Evolutionary conservation across 208 protist genomes (phyloP), one percentile per base, ranked within the genome.

Genomic region (Leishmania martiniquensis): DNA sequence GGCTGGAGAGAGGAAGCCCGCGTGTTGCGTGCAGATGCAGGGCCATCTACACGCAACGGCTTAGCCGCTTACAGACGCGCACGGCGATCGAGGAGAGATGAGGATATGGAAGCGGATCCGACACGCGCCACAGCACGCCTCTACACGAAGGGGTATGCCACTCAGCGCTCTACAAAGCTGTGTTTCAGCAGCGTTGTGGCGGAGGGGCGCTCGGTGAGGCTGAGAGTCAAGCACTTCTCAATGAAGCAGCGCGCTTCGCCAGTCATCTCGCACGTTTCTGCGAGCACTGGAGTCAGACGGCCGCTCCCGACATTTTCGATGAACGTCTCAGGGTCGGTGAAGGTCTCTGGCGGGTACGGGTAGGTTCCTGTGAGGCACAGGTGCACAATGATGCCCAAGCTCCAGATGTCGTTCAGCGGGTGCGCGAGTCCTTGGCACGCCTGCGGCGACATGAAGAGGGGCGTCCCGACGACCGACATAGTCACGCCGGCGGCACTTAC

Each of bases 401-500:
- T 83, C 93, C 93, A 97, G n/a, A 97, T 84, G 75, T 97, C 93
- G 69, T 89, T 94, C 34, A 85, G 83, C 4, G 78, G 80, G 69
- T 93, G 78, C 62, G 90, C 85, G 29, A 89, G 55, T 32, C 91
- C 93, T 22, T 72, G 59, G 60, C 90, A 94, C 4, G 91, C 91
- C 78, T 97, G 84, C 32, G 93, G 93, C 0, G 93, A 93, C 90
- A 97, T 95, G 75, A 90, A 97, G 29, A 91, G 49, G 4, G 93
- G 91, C 1, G 91, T 95, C 42, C 93, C 93, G 42, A 89, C 89
- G 0, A 93, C 81, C 2, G 74, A 34, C 25, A 52, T 52, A 10
- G 55, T 37, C 1, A 69, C 42, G 32, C 39, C 62, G 1, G 49
- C 34, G 52, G 1, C 55, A 42, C 32, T 45, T 66, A 42, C 59